Evolutionary conservation across 83 land plant genomes (phyloP), one percentile per base, ranked within the genome.

Genomic region (Diphasiastrum complanatum): DNA sequence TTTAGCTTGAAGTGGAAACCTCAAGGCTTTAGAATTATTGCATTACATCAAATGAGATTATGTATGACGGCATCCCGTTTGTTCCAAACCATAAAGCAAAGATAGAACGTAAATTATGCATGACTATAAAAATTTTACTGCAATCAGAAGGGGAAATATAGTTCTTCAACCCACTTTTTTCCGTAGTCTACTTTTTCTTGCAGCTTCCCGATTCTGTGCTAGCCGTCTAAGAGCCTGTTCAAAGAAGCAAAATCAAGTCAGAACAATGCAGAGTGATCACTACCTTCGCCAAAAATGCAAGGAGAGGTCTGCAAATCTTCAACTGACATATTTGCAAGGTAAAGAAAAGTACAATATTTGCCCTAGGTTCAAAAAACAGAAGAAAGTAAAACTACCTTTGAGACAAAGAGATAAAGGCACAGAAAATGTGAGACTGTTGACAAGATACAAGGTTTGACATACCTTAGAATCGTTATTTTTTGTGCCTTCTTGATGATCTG

Each of bases 151-250:
- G 18, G 52, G 45, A 6, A 59, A 59, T 19, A 11, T 36, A 14
- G 20, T n/a, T 12, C n/a, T 4, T 3, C 25, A 27, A 3, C 5
- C 8, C 12, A 72, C 75, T 73, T 72, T 72, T 37, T 72, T 72
- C 36, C 75, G 40, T 12, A 72, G 72, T 34, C 75, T 43, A 31
- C 72, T 66, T 41, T 72, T 72, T 2, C 75, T 62, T 41, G 75
- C 75, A 53, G 75, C 75, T 66, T 72, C 75, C 11, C 75, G 75
- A 37, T 72, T 72, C 47, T 72, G 75, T 40, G 75, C 75, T 31
- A 72, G 75, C 2, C 75, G 45, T 43, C 75, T 65, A 8, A 66
- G 73, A n/a, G 61, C 64, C 75, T 72, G 73, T 18, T n/a, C 14
- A 66, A 46, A 66, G 10, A 12, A 18, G 2, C 2, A 2, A 3